phyloP scores from a whole-genome alignment of 1,139 yeast genomes.

The Blastobotrys arbuscula region DNA sequence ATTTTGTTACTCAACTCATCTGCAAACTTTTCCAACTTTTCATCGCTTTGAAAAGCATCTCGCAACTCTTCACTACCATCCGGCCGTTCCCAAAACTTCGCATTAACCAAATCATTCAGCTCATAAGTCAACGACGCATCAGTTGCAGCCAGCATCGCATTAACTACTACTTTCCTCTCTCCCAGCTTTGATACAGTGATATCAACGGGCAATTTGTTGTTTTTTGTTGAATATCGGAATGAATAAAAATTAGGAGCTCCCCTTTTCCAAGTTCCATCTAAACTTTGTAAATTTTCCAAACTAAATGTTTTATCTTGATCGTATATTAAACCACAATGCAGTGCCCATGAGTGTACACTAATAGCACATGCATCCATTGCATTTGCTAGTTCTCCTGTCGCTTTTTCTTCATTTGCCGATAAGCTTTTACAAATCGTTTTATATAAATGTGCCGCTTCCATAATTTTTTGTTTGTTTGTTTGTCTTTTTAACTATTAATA shows the following conservation, averaged over 20 bases:
- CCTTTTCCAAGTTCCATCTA: slow-evolving; percentile 20
- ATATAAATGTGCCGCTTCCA: slow-evolving; percentile 25
- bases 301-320: slow-evolving; percentile 10
- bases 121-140: slow-evolving; percentile 18
- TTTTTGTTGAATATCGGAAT: slow-evolving; percentile 15
- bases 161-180: slow-evolving; percentile 14
- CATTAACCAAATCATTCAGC: slow-evolving; percentile 15
- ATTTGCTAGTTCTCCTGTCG: slow-evolving; percentile 15
- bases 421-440: slow-evolving; percentile 19
- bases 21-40: slow-evolving; percentile 17
- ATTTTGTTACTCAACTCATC: slow-evolving; percentile 11
- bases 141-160: slow-evolving; percentile 16
- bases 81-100: slow-evolving; percentile 22
- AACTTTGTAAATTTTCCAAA: slow-evolving; percentile 6
- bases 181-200: slow-evolving; percentile 19
- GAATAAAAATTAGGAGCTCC: slow-evolving; percentile 24
- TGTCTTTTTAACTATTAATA: background rate
- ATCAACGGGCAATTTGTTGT: slow-evolving; percentile 14
- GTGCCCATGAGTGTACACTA: slow-evolving; percentile 22
- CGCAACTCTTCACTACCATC: slow-evolving; percentile 24
- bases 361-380: slow-evolving; percentile 25
- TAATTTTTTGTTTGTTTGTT: slow-evolving; percentile 2
- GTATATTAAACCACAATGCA: slow-evolving; percentile 14
- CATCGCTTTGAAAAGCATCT: slow-evolving; percentile 22
- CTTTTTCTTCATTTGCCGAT: slow-evolving; percentile 19